Percentiles rank a stretch among this genome's conserved stretches.
Conservation (phyloP, 176 grass and related monocot species). For the Triticum urartu region DNA sequence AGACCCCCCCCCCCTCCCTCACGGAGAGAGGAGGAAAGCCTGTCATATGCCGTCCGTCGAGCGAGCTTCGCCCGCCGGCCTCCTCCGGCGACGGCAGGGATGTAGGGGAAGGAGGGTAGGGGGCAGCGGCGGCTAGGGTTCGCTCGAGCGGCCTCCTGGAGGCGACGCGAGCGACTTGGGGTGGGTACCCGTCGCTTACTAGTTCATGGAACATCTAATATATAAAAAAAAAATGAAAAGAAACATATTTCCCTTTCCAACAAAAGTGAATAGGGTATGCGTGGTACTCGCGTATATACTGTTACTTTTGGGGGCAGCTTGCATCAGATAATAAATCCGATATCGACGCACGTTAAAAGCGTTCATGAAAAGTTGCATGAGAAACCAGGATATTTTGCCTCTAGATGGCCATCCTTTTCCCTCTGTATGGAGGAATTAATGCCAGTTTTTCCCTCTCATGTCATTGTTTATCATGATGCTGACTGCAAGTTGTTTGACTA, state of each 20-base stretch:
- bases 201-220: no score
- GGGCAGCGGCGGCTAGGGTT: no score
- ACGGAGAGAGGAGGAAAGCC: no score
- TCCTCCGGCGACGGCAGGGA: no score
- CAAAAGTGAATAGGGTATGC: not conserved
- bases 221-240: not conserved
- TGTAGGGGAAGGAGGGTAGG: no score
- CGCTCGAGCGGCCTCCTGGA: no score
- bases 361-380: not conserved
- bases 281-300: not conserved
- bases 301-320: not conserved
- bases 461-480: not conserved
- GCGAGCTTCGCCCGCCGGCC: no score
- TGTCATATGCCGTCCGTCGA: no score
- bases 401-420: not conserved
- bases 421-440: not conserved
- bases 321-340: not conserved
- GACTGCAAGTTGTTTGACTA: not conserved
- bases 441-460: not conserved
- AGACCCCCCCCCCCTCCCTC: no score
- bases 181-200: no score
- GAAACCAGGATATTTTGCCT: not conserved
- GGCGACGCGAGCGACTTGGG: no score
- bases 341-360: not conserved
- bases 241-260: not conserved